Percentiles rank a stretch among this genome's conserved stretches.
phyloP scores from a whole-genome alignment of 139 green algal species.

The Yamagishiella unicocca region DNA sequence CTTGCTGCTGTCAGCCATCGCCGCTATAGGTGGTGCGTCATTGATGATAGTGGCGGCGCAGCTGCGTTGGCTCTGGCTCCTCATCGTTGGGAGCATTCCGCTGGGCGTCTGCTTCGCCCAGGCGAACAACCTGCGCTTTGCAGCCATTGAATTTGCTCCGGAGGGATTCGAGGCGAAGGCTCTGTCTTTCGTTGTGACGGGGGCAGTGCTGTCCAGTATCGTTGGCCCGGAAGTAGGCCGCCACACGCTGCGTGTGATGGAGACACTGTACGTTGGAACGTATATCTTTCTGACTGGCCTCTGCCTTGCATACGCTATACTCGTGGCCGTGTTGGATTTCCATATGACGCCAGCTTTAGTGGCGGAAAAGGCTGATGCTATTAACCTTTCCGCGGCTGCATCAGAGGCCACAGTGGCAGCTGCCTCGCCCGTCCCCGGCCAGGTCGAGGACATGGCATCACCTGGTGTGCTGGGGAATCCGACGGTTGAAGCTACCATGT shows the following conservation, averaged over 20 bases:
- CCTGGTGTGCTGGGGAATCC: no score
- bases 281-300: slow-evolving; percentile 17
- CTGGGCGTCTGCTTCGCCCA: slow-evolving; percentile 27
- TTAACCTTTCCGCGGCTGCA: background rate
- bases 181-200: slow-evolving; percentile 17
- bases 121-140: slow-evolving; percentile 35
- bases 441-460: no score
- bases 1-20: background rate
- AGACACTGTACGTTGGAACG: background rate
- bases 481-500: no score
- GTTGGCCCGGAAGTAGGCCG: slow-evolving; percentile 16
- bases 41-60: background rate
- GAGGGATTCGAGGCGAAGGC: background rate
- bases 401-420: no score
- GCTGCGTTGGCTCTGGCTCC: background rate
- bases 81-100: slow-evolving; percentile 5
- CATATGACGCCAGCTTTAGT: background rate
- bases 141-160: slow-evolving; percentile 2
- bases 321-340: background rate
- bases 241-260: slow-evolving; percentile 1
- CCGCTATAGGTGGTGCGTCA: background rate
- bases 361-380: background rate
- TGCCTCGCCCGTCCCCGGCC: no score
- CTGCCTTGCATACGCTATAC: background rate
- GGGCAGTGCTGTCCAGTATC: background rate